A percentile compares a stretch with the other conserved stretches of the same genome.
Evolutionary conservation across 495 filamentous ascomycete genomes (phyloP).

Genomic region (Podospora pseudocomata): DNA sequence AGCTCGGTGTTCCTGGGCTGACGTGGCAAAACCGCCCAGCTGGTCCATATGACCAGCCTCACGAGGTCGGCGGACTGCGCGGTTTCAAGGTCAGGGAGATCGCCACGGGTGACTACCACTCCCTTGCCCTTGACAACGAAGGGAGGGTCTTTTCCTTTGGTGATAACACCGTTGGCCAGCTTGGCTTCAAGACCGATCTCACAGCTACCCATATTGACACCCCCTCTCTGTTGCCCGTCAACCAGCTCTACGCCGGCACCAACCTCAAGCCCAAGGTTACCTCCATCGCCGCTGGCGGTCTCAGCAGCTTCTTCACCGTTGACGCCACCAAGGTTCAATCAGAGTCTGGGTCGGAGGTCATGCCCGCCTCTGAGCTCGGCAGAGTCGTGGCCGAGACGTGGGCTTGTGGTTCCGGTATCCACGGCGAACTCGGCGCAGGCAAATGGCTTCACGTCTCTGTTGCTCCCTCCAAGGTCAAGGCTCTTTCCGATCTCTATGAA

Average conservation of each 20-base stretch:
- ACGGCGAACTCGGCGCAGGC: constrained; percentile 76
- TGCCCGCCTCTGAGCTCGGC: constrained; percentile 41
- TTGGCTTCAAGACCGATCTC: constrained; percentile 67
- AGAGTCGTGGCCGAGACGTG: constrained; percentile 70
- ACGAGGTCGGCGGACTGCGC: constrained; percentile 57
- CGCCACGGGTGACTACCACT: constrained; percentile 84
- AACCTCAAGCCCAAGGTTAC: constrained; percentile 59
- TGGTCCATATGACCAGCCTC: constrained; percentile 73
- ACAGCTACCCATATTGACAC: constrained; percentile 60
- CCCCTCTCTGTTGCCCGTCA: constrained; percentile 64
- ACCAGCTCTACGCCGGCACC: constrained; percentile 65
- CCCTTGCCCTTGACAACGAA: constrained; percentile 66
- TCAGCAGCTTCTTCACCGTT: constrained; percentile 79
- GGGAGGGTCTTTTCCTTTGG: constrained; percentile 86
- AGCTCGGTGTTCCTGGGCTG: constrained; percentile 80
- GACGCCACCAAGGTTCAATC: constrained; percentile 58
- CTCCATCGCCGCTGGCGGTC: constrained; percentile 75
- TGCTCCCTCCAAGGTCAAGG: constrained; percentile 74
- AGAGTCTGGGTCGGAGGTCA: constrained; percentile 10
- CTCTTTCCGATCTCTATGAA: constrained; percentile 76
- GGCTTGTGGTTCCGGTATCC: constrained; percentile 81
- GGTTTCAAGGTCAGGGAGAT: constrained; percentile 61
- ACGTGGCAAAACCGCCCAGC: constrained; percentile 73
- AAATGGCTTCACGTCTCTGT: constrained; percentile 87
- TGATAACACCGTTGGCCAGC: constrained; percentile 82